Conservation (phyloP, 1,139 yeast genomes). For the Kazachstania sp. region DNA sequence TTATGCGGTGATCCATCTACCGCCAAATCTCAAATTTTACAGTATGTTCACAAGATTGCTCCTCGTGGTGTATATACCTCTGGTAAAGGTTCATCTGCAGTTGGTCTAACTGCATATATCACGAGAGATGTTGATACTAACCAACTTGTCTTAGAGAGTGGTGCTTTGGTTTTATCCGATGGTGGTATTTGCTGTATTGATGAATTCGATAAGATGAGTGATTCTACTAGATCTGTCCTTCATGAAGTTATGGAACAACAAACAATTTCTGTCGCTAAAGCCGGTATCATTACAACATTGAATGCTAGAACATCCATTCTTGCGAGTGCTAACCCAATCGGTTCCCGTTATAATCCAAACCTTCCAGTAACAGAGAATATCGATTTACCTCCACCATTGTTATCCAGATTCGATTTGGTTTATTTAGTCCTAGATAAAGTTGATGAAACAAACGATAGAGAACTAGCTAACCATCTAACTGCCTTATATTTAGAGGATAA, state of each 20-base stretch:
- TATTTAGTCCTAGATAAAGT: constrained; percentile 88
- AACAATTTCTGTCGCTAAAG: constrained; percentile 94
- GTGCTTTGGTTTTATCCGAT: constrained; percentile 92
- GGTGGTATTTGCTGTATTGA: constrained; percentile 99
- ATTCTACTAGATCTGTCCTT: constrained; percentile 83
- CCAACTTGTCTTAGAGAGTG: constrained; percentile 88
- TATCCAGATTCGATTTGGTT: constrained; percentile 90
- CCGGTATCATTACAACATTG: constrained; percentile 92
- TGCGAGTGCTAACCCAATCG: constrained; percentile 97
- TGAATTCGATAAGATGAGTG: constrained; percentile 97
- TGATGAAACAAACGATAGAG: constrained; percentile 75
- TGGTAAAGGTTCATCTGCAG: constrained; percentile 98
- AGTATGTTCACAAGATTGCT: constrained; percentile 93
- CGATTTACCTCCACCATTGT: constrained; percentile 90
- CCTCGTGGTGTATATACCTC: constrained; percentile 97
- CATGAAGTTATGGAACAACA: constrained; percentile 99
- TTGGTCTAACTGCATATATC: constrained; percentile 94
- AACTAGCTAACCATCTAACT: constrained; percentile 83
- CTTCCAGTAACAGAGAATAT: constrained; percentile 91
- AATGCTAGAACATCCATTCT: constrained; percentile 93
- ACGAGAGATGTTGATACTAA: constrained; percentile 91
- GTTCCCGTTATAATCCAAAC: constrained; percentile 87
- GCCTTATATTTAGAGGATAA: constrained; percentile 84
- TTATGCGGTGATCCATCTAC: constrained; percentile 98
- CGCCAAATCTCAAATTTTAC: constrained; percentile 85